Evolutionary conservation across 441 rosid genomes (phyloP).

Genomic region (Erysimum cheiri): DNA sequence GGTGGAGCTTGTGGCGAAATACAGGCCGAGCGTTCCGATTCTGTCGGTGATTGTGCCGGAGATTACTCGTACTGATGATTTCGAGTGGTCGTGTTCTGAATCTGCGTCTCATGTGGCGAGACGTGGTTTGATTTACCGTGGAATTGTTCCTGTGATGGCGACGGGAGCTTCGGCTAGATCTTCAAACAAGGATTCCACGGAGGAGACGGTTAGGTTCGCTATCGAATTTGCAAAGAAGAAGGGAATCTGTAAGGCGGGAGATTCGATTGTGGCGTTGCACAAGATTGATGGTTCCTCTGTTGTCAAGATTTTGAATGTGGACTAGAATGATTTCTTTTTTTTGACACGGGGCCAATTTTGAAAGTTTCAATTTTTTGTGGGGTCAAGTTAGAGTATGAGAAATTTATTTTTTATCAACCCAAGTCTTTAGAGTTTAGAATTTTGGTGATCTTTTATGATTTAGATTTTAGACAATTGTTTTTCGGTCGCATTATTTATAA

Average conservation of each 20-base stretch:
- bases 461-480: neutral
- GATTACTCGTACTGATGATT: conserved; percentile 61
- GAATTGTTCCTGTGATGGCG: conserved; percentile 55
- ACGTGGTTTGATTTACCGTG: conserved; percentile 67
- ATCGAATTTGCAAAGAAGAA: conserved; percentile 50
- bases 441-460: neutral
- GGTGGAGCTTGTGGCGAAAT: conserved; percentile 58
- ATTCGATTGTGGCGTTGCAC: conserved; percentile 56
- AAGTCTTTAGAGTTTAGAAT: neutral
- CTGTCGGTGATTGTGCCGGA: conserved; percentile 51
- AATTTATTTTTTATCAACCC: too few species aligned
- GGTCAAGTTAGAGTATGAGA: too few species aligned
- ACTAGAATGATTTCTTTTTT: conserved; percentile 25
- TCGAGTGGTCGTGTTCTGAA: conserved; percentile 68
- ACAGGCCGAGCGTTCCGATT: conserved; percentile 56
- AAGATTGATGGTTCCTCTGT: conserved; percentile 54
- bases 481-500: neutral
- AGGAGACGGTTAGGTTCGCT: conserved; percentile 50
- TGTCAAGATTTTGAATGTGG: conserved; percentile 56
- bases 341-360: conserved; percentile 4
- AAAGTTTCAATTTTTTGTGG: neutral
- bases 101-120: conserved; percentile 51
- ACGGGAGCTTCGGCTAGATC: conserved; percentile 59
- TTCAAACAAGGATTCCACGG: conserved; percentile 69
- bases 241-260: conserved; percentile 54